Evolutionary conservation across 306 rosid genomes (phyloP).

Genomic region (Amphicarpaea edgeworthii): DNA sequence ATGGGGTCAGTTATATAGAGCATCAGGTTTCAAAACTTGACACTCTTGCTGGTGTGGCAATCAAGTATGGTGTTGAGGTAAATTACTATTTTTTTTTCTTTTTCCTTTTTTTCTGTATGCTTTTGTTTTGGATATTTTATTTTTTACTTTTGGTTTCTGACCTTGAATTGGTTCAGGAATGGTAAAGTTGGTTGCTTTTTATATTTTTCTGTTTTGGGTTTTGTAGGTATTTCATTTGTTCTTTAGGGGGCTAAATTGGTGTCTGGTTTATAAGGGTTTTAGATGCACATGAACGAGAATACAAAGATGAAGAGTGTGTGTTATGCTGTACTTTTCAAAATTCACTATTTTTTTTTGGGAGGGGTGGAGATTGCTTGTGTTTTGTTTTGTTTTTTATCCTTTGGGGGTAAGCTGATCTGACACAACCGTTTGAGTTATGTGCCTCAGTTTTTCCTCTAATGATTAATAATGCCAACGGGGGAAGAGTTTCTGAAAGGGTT

Average conservation of each 20-base stretch:
- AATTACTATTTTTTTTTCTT: background rate
- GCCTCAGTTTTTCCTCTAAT: background rate
- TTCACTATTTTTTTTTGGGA: slow-evolving; percentile 7
- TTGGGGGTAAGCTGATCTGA: slow-evolving; percentile 30
- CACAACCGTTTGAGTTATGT: background rate
- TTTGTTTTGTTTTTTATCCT: slow-evolving; percentile 29
- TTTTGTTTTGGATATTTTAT: background rate
- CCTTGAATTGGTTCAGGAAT: slow-evolving; percentile 17
- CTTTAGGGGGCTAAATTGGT: slow-evolving; percentile 15
- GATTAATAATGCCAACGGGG: slow-evolving; percentile 29
- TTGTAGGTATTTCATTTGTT: background rate
- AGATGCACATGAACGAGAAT: slow-evolving; percentile 25
- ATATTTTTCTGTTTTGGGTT: background rate
- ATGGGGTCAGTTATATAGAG: slow-evolving; percentile 68
- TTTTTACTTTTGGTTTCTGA: background rate
- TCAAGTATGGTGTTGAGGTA: slow-evolving; percentile 96
- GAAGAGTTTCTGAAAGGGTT: background rate
- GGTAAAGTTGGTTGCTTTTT: slow-evolving; percentile 38
- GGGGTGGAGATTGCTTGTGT: background rate
- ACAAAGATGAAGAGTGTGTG: slow-evolving; percentile 22
- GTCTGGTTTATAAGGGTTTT: slow-evolving; percentile 30
- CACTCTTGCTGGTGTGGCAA: slow-evolving; percentile 91
- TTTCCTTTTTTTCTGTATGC: too few relatives aligned
- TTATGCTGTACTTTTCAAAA: slow-evolving; percentile 4
- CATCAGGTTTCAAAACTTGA: slow-evolving; percentile 84